Conservation (phyloP, 495 filamentous ascomycete genomes). For the Hypoxylon subgilvum region DNA sequence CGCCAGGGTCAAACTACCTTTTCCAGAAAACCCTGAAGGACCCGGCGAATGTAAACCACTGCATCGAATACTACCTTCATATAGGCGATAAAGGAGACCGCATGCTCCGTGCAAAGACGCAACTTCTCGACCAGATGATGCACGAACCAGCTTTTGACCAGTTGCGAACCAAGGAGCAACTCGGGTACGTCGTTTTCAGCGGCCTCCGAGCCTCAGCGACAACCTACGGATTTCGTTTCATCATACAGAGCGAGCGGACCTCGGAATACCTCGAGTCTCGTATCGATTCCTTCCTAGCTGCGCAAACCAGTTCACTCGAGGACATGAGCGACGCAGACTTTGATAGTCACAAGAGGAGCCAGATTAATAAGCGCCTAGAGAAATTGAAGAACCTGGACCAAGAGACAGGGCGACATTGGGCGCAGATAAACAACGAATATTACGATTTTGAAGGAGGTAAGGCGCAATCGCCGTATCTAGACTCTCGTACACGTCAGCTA, state of each 20-base stretch:
- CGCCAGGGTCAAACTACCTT: conserved; percentile 78
- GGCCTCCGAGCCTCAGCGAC: conserved; percentile 71
- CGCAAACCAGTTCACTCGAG: conserved; percentile 67
- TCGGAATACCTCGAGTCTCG: conserved; percentile 82
- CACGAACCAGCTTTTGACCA: conserved; percentile 94
- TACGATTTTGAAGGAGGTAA: conserved; percentile 86
- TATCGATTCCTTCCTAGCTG: conserved; percentile 80
- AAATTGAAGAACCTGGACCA: conserved; percentile 90
- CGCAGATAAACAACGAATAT: conserved; percentile 80
- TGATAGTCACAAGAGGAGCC: conserved; percentile 84
- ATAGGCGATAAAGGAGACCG: conserved; percentile 76
- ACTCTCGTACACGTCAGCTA: conserved; percentile 2
- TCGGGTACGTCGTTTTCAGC: conserved; percentile 94
- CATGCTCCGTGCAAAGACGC: conserved; percentile 70
- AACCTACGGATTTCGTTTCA: conserved; percentile 82
- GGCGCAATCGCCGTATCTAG: conserved; percentile 35
- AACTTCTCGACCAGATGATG: conserved; percentile 87
- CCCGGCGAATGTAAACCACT: conserved; percentile 93
- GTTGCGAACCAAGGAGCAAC: conserved; percentile 93
- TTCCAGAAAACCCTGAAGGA: conserved; percentile 83
- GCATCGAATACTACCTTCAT: conserved; percentile 88
- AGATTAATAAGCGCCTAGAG: conserved; percentile 87
- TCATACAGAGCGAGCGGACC: conserved; percentile 92
- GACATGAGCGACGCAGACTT: conserved; percentile 86
- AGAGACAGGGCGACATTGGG: conserved; percentile 83